Conservation (phyloP, 2,329 filamentous ascomycete genomes). For the Cladophialophora psammophila region DNA sequence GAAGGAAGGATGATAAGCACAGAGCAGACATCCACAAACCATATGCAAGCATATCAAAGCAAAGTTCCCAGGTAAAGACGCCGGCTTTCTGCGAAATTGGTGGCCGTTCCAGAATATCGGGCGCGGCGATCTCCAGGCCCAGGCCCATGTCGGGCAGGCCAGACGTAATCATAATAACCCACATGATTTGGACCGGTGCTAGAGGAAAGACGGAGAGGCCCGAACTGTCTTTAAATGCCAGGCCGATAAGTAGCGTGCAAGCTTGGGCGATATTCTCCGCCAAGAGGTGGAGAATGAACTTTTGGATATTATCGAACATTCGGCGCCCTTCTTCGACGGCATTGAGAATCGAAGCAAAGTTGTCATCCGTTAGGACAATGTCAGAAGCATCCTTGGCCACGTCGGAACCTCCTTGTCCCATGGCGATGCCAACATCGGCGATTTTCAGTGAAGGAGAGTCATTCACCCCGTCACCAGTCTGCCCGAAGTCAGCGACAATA, state of each 20-base stretch:
- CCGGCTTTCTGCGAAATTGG: conserved; percentile 66
- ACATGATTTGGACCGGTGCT: conserved; percentile 84
- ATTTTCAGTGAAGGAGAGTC: conserved; percentile 82
- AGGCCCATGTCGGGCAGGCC: conserved; percentile 88
- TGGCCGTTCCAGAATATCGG: conserved; percentile 79
- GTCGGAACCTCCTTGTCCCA: conserved; percentile 81
- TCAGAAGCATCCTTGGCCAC: conserved; percentile 76
- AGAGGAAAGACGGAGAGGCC: conserved; percentile 84
- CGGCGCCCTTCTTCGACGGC: conserved; percentile 83
- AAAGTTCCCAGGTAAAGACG: conserved; percentile 77
- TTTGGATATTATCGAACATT: conserved; percentile 90
- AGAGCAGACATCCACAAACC: conserved; percentile 78
- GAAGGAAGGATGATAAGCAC: conserved; percentile 67
- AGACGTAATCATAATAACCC: conserved; percentile 94
- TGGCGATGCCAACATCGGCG: conserved; percentile 86
- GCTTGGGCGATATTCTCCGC: conserved; percentile 86
- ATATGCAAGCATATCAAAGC: conserved; percentile 78
- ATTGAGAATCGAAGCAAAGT: conserved; percentile 85
- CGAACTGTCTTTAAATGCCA: conserved; percentile 76
- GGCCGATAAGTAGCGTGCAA: conserved; percentile 78
- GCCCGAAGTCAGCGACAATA: not conserved
- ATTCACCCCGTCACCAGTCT: conserved; percentile 85
- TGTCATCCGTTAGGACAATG: conserved; percentile 78
- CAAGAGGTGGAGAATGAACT: conserved; percentile 81
- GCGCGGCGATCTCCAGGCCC: conserved; percentile 76